Percentiles rank a stretch among this genome's conserved stretches.
Evolutionary conservation across 1,284 basidiomycete species (phyloP).

Genomic region (Austroboletus niveus): DNA sequence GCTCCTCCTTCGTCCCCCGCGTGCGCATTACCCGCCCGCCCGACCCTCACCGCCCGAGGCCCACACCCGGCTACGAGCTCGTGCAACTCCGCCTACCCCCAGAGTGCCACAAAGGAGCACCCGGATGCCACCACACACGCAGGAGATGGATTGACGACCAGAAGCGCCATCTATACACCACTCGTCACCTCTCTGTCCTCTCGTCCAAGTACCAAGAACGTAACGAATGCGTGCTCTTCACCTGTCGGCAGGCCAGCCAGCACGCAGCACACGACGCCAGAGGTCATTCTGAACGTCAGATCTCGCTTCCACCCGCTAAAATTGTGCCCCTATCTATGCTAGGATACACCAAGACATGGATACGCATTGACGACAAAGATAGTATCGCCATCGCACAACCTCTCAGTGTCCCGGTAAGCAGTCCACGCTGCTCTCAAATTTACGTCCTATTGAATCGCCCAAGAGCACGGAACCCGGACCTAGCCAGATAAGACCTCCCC

Average conservation of each 20-base stretch:
- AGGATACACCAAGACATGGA: not conserved
- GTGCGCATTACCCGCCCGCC: slow-evolving; percentile 17
- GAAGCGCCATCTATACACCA: slow-evolving; percentile 5
- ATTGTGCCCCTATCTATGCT: not conserved
- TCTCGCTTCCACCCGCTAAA: not conserved
- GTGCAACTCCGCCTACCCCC: slow-evolving; percentile 14
- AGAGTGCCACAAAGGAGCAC: slow-evolving; percentile 18
- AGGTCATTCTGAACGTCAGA: slow-evolving; percentile 10
- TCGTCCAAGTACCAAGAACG: slow-evolving; percentile 6
- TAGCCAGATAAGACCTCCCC: slow-evolving; percentile 1
- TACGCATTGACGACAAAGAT: not conserved
- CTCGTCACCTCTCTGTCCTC: slow-evolving; percentile 9
- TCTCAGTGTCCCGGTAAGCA: slow-evolving; percentile 8
- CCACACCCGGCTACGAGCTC: not conserved
- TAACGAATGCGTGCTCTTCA: slow-evolving; percentile 10
- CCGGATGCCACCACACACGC: slow-evolving; percentile 8
- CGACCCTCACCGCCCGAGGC: not conserved
- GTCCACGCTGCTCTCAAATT: not conserved
- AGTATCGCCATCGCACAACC: not conserved
- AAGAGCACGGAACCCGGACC: slow-evolving; percentile 13
- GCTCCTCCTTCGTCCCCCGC: slow-evolving; percentile 31
- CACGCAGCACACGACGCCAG: not conserved
- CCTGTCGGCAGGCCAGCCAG: slow-evolving; percentile 2
- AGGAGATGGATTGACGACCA: slow-evolving; percentile 14
- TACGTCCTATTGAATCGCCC: slow-evolving; percentile 6